Base-by-base conservation (phyloP, 352 stramenopile species). In the Phytophthora palmivora region DNA sequence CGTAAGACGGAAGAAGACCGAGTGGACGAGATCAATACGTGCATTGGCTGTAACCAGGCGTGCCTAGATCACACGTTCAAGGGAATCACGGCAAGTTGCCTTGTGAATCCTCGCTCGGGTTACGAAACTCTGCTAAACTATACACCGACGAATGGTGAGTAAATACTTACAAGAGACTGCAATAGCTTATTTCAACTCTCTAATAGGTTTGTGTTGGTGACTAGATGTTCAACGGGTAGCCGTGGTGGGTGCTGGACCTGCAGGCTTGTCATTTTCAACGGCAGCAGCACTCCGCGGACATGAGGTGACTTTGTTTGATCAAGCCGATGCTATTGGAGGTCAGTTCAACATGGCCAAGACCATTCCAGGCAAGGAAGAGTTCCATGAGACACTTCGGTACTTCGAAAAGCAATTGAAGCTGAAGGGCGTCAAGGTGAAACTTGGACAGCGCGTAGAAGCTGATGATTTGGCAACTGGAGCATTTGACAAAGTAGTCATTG, bases 31-130 rank as follows among this genome's bases (percentile, higher is more conserved):
- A 99, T 99, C 67, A 99, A 99, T 72, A 99, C 96, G 18, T 99
- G 97, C 75, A 99, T 99, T 66, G 97, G 82, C n/a, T 97, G 91
- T 67, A 97, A 97, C 63, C 89, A 97, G 58, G 97, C 97, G 12
- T 99, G 97, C 76, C 79, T 99, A 18, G 97, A 99, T 83, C 96
- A 99, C 79, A 97, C 92, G 30, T 99, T 99, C 72, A 91, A 98
- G 56, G 89, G 79, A 11, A 98, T 98, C 58, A 96, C 84, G 15
- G 94, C 95, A 3, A 97, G 79, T 38, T 99, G 97, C 64, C 86
- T 99, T 42, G 97, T 99, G 21, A 99, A 99, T 75, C 97, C 97
- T 14, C 79, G 83, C 32, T 95, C 96, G 22, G 94, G 94, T 45
- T 97, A 99, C 63, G 97, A 99, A 79, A 98, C 88, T 0, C 85